Percentiles rank a stretch among this genome's conserved stretches.
phyloP scores from a whole-genome alignment of 164 flowering plant genomes.

The Malania oleifera region DNA sequence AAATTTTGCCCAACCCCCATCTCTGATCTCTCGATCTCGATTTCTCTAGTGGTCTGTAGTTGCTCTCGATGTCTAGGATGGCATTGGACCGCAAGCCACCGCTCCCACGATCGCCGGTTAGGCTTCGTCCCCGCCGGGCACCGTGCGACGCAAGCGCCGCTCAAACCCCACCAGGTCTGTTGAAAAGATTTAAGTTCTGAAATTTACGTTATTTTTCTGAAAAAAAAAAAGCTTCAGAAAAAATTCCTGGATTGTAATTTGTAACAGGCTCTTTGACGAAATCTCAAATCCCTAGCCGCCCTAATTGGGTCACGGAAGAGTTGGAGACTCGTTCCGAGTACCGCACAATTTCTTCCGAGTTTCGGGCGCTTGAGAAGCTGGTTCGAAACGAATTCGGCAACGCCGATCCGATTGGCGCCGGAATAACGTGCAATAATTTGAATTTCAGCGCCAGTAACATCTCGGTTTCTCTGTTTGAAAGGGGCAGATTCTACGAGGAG shows the following conservation, averaged over 20 bases:
- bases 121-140: background rate
- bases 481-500: slow-evolving; percentile 51
- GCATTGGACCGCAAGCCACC: background rate
- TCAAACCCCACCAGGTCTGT: slow-evolving; percentile 51
- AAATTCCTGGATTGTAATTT: background rate
- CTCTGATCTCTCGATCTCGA: background rate
- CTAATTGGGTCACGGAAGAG: slow-evolving; percentile 21
- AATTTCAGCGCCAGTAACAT: background rate
- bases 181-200: background rate
- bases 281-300: slow-evolving; percentile 28
- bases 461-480: slow-evolving; percentile 28
- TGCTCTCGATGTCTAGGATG: background rate
- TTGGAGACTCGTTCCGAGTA: slow-evolving; percentile 48
- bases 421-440: background rate
- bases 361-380: slow-evolving; percentile 58
- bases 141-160: slow-evolving; percentile 11
- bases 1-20: background rate
- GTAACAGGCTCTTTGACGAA: slow-evolving; percentile 43
- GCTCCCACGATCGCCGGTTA: background rate
- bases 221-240: too few species aligned
- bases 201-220: background rate
- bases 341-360: slow-evolving; percentile 50
- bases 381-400: slow-evolving; percentile 46
- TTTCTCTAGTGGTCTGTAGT: background rate
- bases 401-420: slow-evolving; percentile 5